Base-by-base conservation (phyloP, 2,329 filamentous ascomycete species). In the Scedosporium boydii region DNA sequence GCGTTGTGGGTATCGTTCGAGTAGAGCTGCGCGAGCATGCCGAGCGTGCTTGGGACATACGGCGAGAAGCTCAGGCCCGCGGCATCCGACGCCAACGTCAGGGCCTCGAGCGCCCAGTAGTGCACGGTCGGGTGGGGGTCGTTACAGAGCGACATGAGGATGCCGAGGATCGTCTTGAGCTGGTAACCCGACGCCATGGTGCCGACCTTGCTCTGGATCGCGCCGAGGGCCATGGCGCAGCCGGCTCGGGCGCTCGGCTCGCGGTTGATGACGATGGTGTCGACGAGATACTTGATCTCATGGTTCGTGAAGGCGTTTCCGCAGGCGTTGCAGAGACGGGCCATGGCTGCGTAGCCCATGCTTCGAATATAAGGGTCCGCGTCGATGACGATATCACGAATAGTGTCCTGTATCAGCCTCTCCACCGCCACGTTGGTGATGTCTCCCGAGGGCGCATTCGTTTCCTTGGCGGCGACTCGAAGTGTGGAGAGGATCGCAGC, bases 101-200 rank as follows among this genome's bases (percentile, higher is more conserved):
- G 75, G 9, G 91, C 93, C 71, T 97, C 92, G 55, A 99, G 79
- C 2, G 96, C 93, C 92, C 93, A 98, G 71, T 93, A 96, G 74
- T 99, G 95, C 7, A 99, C 95, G 0, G 90, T 87, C 0, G 95
- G 93, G 72, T 99, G 95, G 21, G 93, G 91, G 70, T 99, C 95
- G 68, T 93, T 96, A 73, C 92, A 93, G 9, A 99, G 82, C 6
- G 95, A 98, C 89, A 98, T 96, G n/a, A 99, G 78, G 46, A 99
- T 96, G 18, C 93, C 90, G n/a, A 97, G 83, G 59, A 99, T 97
- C 1, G 92, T 97, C 77, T 98, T 98, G 59, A 99, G 81, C 72
- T 99, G 95, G 69, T 95, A 92, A 3, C 93, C 92, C 62, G 95
- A 95, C 61, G 95, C 95, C 93, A 99, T 98, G 63, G 95, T 93